These are phyloP conservation scores for Venturia aucupariae DNA, from an alignment of 2,329 filamentous ascomycete genomes.

Conservation along the genomic window DNA sequence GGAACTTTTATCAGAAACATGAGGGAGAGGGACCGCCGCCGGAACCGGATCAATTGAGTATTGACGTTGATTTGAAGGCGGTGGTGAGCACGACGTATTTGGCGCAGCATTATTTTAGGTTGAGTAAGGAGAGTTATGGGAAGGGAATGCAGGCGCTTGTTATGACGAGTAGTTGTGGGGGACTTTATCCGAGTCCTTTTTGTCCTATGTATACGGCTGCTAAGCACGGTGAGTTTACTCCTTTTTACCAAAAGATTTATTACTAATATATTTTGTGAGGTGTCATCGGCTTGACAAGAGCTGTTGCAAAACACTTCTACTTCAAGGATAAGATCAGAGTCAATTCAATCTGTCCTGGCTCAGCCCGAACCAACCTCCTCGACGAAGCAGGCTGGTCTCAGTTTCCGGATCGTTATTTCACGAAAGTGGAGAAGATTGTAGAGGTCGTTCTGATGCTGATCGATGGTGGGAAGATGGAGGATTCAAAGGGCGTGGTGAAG, in stretches of 20 bases:
- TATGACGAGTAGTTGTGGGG: slow-evolving; percentile 14
- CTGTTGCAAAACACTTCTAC: slow-evolving; percentile 13
- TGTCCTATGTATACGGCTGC: slow-evolving; percentile 15
- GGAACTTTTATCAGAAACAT: slow-evolving; percentile 20
- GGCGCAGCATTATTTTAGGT: slow-evolving; percentile 34
- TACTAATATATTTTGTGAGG: background rate
- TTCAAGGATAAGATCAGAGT: slow-evolving; percentile 26
- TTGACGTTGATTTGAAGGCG: slow-evolving; percentile 29
- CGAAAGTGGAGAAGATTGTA: slow-evolving; percentile 22
- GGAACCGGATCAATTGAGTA: slow-evolving; percentile 21
- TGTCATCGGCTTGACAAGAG: slow-evolving; percentile 26
- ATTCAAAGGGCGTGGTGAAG: slow-evolving; percentile 17
- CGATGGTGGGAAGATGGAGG: slow-evolving; percentile 20
- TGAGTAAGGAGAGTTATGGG: slow-evolving; percentile 9
- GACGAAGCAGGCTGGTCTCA: slow-evolving; percentile 21
- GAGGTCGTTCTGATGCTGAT: slow-evolving; percentile 15
- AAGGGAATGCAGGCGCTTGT: slow-evolving; percentile 1
- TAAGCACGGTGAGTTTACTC: slow-evolving; percentile 18
- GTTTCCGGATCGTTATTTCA: slow-evolving; percentile 28
- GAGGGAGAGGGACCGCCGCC: slow-evolving; percentile 16
- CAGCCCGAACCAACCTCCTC: slow-evolving; percentile 27
- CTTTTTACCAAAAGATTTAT: background rate
- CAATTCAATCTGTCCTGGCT: slow-evolving; percentile 28
- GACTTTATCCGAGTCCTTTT: slow-evolving; percentile 12
- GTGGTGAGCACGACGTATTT: slow-evolving; percentile 32